A percentile compares a stretch with the other conserved stretches of the same genome.
Conservation (phyloP, 805 yeast species). For the Ogataea methanolica region DNA sequence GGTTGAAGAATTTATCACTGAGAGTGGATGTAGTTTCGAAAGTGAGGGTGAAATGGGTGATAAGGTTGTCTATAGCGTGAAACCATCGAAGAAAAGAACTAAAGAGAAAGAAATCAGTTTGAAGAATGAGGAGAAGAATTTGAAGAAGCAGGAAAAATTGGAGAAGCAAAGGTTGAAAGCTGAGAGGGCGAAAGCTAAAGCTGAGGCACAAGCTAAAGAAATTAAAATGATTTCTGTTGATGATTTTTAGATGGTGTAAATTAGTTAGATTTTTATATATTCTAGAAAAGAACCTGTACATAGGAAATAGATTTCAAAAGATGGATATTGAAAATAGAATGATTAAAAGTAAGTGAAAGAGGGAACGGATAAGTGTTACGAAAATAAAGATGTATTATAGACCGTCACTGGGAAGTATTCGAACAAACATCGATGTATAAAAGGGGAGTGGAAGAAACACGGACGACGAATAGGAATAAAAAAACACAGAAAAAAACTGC, state of each 20-base stretch:
- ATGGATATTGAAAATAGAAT: too few relatives aligned
- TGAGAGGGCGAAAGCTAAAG: conserved; percentile 7
- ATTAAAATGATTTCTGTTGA: conserved; percentile 12
- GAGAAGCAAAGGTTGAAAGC: conserved; percentile 27
- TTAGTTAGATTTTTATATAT: too few relatives aligned
- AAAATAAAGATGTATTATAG: too few relatives aligned
- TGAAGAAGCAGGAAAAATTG: conserved; percentile 30
- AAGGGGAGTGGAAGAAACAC: background rate
- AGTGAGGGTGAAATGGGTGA: conserved; percentile 17
- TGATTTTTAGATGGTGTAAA: background rate
- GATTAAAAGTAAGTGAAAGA: too few relatives aligned
- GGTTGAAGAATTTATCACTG: background rate
- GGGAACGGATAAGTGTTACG: too few relatives aligned
- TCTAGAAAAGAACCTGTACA: conserved; percentile 1
- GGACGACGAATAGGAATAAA: too few relatives aligned
- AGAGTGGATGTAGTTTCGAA: conserved; percentile 25
- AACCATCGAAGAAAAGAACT: conserved; percentile 5
- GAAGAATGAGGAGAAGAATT: conserved; percentile 25
- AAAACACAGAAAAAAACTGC: too few relatives aligned
- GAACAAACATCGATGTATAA: background rate
- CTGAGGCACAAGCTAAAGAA: conserved; percentile 4
- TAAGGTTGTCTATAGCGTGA: conserved; percentile 16
- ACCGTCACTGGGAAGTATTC: too few relatives aligned
- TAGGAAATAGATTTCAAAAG: background rate
- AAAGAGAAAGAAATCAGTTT: background rate